Base-by-base conservation (phyloP, 2,329 filamentous ascomycete species). In the Mycosphaerella sp. region DNA sequence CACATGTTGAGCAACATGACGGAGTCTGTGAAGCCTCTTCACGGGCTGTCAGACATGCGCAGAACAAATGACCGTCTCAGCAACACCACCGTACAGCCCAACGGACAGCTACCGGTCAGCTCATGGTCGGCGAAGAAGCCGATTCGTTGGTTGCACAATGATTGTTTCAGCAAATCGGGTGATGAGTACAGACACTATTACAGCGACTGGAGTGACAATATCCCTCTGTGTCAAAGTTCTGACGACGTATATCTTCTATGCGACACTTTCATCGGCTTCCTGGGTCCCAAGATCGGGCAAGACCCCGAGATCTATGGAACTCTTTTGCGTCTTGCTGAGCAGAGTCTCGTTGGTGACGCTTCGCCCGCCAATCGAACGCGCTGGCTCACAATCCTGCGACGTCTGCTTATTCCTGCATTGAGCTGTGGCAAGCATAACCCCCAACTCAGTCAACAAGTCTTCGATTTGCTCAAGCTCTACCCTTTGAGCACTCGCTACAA, bases 181-280 rank as follows among this genome's bases (percentile, higher is more conserved):
- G 81, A 76, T 10, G 78, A 87, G 49, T 97, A 96, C 69, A 83
- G 87, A 34, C 97, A 95, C 68, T 98, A 98, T 70, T 96, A 93
- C 84, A 90, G 95, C 55, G 93, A 97, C 63, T 98, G 93, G 93
- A 80, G 84, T 2, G 92, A 97, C 70, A 95, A 93, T 59, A 79
- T 98, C 44, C 95, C 93, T 0, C 75, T 95, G 17, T 98, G 93
- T 67, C 91, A 95, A 68, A 87, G 78, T 1, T 83, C 95, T 5
- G 89, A 96, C 58, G 93, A 98, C 67, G 80, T 98, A 11, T 93
- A 97, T 69, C 84, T 85, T 2, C 80, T 96, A 0, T 95, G 90
- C 70, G 81, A 83, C 54, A 91, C 89, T 1, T 79, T 98, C 21
- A 76, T 96, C 44, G 95, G 93, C 60, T 75, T 92, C 23, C 86